A percentile compares a stretch with the other conserved stretches of the same genome.
phyloP scores from a whole-genome alignment of 306 rosid genomes.

The Trifolium repens region DNA sequence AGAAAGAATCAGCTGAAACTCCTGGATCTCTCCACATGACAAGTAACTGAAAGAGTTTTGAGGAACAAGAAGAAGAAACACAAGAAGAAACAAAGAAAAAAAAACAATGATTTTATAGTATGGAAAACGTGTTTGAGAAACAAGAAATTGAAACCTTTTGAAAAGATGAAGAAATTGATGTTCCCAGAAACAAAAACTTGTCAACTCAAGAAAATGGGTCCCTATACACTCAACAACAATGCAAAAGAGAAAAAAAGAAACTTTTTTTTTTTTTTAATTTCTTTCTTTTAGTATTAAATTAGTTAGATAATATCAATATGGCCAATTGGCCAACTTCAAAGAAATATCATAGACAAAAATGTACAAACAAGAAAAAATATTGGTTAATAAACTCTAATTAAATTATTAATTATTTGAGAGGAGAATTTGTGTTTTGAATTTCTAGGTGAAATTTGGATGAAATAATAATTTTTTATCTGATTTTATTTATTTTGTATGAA shows the following conservation, averaged over 20 bases:
- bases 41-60: slow-evolving; percentile 39
- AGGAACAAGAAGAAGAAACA: background rate
- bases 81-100: background rate
- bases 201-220: slow-evolving; percentile 50
- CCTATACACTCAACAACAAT: slow-evolving; percentile 4
- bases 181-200: slow-evolving; percentile 50
- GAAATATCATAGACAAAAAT: too few relatives aligned
- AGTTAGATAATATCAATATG: background rate
- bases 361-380: too few relatives aligned
- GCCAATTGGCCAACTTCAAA: background rate
- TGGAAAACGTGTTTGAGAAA: slow-evolving; percentile 26
- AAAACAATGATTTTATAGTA: slow-evolving; percentile 26
- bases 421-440: too few relatives aligned
- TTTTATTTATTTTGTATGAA: too few relatives aligned
- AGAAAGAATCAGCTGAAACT: slow-evolving; percentile 91
- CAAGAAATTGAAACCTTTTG: slow-evolving; percentile 46
- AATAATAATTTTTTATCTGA: too few relatives aligned
- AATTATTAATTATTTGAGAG: too few relatives aligned
- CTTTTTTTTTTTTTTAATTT: background rate
- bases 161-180: slow-evolving; percentile 39
- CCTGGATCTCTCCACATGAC: slow-evolving; percentile 92
- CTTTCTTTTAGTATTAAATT: too few relatives aligned
- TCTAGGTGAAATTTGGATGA: too few relatives aligned
- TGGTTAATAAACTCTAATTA: too few relatives aligned
- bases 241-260: background rate